Base-by-base conservation (phyloP, 345 rosid species). In the Aquilaria yunnanensis region DNA sequence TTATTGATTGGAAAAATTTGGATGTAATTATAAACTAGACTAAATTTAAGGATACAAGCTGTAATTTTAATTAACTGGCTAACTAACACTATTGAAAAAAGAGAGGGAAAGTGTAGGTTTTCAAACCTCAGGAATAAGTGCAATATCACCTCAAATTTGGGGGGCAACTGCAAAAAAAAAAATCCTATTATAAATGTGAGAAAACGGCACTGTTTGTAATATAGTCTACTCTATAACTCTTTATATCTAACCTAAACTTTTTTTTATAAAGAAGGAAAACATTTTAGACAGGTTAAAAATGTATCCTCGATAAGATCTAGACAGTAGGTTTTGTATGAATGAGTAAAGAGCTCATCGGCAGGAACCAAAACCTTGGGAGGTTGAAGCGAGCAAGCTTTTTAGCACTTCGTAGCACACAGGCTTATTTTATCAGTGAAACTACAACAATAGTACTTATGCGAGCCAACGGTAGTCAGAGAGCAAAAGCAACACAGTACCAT, bases 351-450 rank as follows among this genome's bases (percentile, higher is more conserved):
- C 31, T 60, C 56, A 69, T 64, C 23, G 23, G 1, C 23, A 23
- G 23, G 23, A 23, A 23, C 23, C 23, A 23, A 71, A 76, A 85
- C 84, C 71, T 78, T 79, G 78, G 83, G 59, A 72, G 70, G 75
- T 58, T 81, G 72, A 80, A 78, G 71, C 67, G 79, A 71, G 59
- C 75, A 62, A 61, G 61, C 80, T 74, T 72, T 73, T 62, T 62
- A 10, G 54, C 54, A 34, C 57, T 70, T 76, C 80, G 49, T 55
- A 61, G 69, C 64, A 73, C 70, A 32, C 56, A 76, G 77, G 76
- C 66, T 64, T 67, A 23, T 59, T 65, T 59, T 68, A 64, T 49
- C 34, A 23, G 54, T 62, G 52, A 58, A 56, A 23, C 37, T 59
- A 55, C 10, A 53, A 46, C 37, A 47, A 4, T 23, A 23, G 23